Evolutionary conservation across 441 rosid genomes (phyloP).

Genomic region (Omphalea diandra): DNA sequence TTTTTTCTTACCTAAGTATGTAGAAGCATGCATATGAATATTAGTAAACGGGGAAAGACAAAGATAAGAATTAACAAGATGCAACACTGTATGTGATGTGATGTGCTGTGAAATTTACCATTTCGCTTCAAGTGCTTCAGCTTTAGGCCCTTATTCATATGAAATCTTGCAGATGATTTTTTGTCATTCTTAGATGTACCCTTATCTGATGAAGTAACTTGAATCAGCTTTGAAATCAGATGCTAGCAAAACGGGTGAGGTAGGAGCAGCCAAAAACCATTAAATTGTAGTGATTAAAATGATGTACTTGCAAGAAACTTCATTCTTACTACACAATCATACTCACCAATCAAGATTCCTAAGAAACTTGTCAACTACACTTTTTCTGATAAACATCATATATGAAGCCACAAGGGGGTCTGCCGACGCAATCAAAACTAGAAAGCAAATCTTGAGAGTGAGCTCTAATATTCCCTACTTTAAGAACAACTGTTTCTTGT

Average conservation of each 20-base stretch:
- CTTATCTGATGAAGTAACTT: conserved; percentile 17
- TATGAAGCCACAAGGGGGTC: background rate
- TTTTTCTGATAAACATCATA: background rate
- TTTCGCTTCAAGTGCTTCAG: conserved; percentile 45
- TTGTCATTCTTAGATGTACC: conserved; percentile 36
- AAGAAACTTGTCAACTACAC: background rate
- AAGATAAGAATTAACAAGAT: background rate
- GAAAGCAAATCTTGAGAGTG: background rate
- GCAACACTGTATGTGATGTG: too few relatives aligned
- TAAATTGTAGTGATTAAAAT: background rate
- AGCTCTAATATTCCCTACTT: background rate
- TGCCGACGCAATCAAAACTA: background rate
- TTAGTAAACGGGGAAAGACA: background rate
- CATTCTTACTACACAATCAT: background rate
- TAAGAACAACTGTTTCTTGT: background rate
- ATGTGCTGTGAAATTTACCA: conserved; percentile 39
- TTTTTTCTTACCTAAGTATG: conserved; percentile 44
- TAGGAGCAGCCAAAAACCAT: background rate
- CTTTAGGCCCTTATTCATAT: conserved; percentile 59
- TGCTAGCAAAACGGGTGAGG: background rate
- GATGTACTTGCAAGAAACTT: background rate
- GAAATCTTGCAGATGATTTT: conserved; percentile 36
- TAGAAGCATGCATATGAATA: conserved; percentile 1
- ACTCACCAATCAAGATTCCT: background rate
- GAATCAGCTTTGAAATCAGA: conserved; percentile 16